These are phyloP conservation scores for Oenanthe javanica DNA, from an alignment of 140 eudicot genomes.

Conservation along the genomic window DNA sequence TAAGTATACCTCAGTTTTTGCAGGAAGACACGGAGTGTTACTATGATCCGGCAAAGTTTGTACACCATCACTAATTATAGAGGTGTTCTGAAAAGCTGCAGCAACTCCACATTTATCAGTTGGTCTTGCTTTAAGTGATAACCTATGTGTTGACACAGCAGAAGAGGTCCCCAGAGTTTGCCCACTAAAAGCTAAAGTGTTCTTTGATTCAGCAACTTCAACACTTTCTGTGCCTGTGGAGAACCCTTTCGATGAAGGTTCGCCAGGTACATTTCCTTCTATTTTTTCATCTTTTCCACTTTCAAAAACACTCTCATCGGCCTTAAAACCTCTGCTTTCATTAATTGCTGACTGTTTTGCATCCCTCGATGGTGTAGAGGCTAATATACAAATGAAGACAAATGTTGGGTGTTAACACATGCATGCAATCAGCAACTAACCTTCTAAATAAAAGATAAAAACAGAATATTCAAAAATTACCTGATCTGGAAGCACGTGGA, in stretches of 20 bases:
- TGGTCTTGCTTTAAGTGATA: slow-evolving; percentile 28
- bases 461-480: slow-evolving; percentile 25
- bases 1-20: slow-evolving; percentile 54
- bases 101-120: slow-evolving; percentile 26
- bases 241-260: slow-evolving; percentile 25
- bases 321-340: slow-evolving; percentile 41
- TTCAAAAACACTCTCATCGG: slow-evolving; percentile 29
- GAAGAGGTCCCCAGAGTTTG: slow-evolving; percentile 18
- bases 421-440: neutral
- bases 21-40: slow-evolving; percentile 20
- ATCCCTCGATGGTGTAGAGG: slow-evolving; percentile 44
- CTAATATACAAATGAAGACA: slow-evolving; percentile 25
- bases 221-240: slow-evolving; percentile 7
- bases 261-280: slow-evolving; percentile 19
- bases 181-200: slow-evolving; percentile 27
- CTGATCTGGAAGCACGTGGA: slow-evolving; percentile 41
- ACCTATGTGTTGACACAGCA: slow-evolving; percentile 26
- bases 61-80: slow-evolving; percentile 20
- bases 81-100: slow-evolving; percentile 26
- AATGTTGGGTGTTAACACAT: slow-evolving; percentile 18
- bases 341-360: slow-evolving; percentile 40
- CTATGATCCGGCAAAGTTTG: slow-evolving; percentile 22
- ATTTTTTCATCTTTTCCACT: slow-evolving; percentile 29
- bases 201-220: slow-evolving; percentile 16
- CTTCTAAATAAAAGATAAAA: neutral